Evolutionary conservation across 768 basidiomycete genomes (phyloP).

Genomic region (Agaricus bisporus): DNA sequence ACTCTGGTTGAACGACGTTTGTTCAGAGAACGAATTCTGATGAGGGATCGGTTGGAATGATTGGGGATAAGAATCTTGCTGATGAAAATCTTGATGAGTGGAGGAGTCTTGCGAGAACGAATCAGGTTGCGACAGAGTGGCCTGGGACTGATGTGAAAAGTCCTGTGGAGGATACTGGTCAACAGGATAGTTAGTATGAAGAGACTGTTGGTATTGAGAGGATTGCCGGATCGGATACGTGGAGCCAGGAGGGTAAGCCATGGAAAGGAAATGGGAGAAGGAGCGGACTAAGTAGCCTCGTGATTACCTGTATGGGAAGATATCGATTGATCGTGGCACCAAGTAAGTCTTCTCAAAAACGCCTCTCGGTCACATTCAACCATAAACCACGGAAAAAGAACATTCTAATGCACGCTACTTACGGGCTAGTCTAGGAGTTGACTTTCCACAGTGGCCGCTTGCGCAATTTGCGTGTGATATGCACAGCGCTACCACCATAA

Average conservation of each 20-base stretch:
- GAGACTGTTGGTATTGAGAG: not conserved
- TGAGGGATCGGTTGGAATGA: not conserved
- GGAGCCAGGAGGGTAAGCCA: constrained; percentile 7
- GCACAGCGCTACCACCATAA: constrained; percentile 68
- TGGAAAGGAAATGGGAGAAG: not conserved
- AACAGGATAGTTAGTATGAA: not conserved
- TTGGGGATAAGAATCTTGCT: not conserved
- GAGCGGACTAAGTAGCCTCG: constrained; percentile 2
- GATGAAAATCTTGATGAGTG: not conserved
- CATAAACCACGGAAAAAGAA: not conserved
- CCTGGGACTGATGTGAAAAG: not conserved
- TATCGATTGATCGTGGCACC: constrained; percentile 10
- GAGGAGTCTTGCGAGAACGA: not conserved
- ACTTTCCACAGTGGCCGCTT: constrained; percentile 80
- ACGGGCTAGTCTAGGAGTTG: constrained; percentile 51
- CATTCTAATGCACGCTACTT: constrained; percentile 9
- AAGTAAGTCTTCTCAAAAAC: not conserved
- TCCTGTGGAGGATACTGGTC: not conserved
- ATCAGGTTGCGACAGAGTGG: not conserved
- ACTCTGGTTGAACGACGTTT: not conserved
- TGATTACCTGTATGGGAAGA: constrained; percentile 12
- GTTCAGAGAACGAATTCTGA: constrained; percentile 1
- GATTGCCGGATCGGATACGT: not conserved
- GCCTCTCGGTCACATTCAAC: constrained; percentile 2
- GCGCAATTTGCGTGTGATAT: constrained; percentile 83